These are phyloP conservation scores for Lipomyces chichibuensis DNA, from an alignment of 805 yeast genomes.

Conservation along the genomic window DNA sequence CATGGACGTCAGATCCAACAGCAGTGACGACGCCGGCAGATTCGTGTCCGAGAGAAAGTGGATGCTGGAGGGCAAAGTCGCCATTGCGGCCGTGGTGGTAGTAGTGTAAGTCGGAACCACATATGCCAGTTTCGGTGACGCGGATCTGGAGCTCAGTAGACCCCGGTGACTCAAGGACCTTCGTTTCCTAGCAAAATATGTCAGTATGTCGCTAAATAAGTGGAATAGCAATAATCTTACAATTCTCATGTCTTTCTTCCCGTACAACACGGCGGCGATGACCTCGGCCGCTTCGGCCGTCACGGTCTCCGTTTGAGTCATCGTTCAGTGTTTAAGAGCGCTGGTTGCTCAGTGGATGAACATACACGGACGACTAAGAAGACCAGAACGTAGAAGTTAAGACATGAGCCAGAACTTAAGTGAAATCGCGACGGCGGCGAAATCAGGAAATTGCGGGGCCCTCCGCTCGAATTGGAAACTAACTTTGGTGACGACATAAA, in stretches of 20 bases:
- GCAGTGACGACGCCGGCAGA: slow-evolving; percentile 71
- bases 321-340: background rate
- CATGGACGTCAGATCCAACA: slow-evolving; percentile 63
- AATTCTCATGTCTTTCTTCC: background rate
- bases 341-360: background rate
- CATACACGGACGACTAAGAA: background rate
- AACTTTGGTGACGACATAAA: background rate
- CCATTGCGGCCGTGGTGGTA: slow-evolving; percentile 35
- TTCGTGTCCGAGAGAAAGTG: slow-evolving; percentile 84
- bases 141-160: slow-evolving; percentile 35
- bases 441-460: background rate
- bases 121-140: slow-evolving; percentile 34
- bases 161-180: slow-evolving; percentile 26
- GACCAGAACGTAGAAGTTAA: background rate
- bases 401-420: background rate
- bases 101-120: slow-evolving; percentile 39
- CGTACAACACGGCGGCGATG: background rate
- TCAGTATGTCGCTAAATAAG: background rate
- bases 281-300: background rate
- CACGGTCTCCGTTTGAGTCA: background rate
- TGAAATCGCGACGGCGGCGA: background rate
- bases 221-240: background rate
- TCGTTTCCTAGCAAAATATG: slow-evolving; percentile 21
- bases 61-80: slow-evolving; percentile 56
- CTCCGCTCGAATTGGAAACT: background rate